phyloP scores from a whole-genome alignment of 208 protist genomes.

The Trypanosomatidae sp. region DNA sequence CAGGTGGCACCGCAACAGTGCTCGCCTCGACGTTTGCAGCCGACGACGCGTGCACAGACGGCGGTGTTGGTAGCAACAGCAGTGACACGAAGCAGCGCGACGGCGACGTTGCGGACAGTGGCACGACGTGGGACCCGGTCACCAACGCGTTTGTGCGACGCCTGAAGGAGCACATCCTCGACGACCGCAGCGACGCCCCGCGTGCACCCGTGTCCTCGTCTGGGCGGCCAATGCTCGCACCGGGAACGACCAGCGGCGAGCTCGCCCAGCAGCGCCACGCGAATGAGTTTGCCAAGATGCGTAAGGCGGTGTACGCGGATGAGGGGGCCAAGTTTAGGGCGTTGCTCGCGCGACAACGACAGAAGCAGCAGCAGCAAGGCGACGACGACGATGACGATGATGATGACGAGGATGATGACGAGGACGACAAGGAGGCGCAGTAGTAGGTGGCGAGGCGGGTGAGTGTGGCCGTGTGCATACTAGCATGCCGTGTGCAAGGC shows the following conservation, averaged over 20 bases:
- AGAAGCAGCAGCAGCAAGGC: background rate
- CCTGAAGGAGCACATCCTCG: conserved; percentile 32
- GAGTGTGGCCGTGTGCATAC: no score
- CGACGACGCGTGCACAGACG: no score
- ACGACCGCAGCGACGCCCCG: conserved; percentile 10
- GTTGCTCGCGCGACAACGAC: conserved; percentile 22
- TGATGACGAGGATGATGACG: conserved; percentile 7
- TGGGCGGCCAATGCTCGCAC: conserved; percentile 50
- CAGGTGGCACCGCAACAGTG: no score
- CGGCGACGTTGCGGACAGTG: no score
- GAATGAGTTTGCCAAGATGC: conserved; percentile 58
- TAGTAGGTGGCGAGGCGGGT: background rate
- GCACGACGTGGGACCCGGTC: conserved; percentile 45
- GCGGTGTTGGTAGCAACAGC: background rate
- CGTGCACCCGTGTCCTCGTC: conserved; percentile 31
- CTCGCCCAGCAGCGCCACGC: conserved; percentile 29
- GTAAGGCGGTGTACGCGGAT: conserved; percentile 77
- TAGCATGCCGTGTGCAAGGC: no score
- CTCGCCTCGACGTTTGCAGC: no score
- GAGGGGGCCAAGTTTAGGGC: conserved; percentile 75
- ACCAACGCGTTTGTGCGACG: conserved; percentile 49
- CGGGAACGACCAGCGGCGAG: conserved; percentile 31
- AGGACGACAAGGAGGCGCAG: background rate
- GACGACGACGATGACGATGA: conserved; percentile 34
- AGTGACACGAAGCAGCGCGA: conserved; percentile 10